A percentile compares a stretch with the other conserved stretches of the same genome.
Evolutionary conservation across 352 stramenopile genomes (phyloP).

Genomic region (Phytophthora syringae): DNA sequence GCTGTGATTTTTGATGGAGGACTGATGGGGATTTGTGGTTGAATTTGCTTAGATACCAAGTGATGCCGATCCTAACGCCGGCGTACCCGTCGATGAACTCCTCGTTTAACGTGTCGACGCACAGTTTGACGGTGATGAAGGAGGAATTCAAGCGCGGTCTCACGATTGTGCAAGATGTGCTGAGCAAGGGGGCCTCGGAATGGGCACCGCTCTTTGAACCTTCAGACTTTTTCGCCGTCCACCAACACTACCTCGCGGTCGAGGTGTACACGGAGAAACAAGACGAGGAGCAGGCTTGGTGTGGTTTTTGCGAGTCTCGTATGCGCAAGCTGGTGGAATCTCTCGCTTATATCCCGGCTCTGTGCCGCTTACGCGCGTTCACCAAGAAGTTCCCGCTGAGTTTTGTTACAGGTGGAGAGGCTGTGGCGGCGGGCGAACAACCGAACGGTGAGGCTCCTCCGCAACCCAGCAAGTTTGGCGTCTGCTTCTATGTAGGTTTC

Average conservation of each 20-base stretch:
- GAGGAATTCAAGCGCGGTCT: constrained; percentile 91
- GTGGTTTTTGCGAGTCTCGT: constrained; percentile 93
- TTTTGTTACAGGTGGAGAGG: constrained; percentile 51
- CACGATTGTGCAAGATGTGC: constrained; percentile 83
- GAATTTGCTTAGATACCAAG: constrained; percentile 75
- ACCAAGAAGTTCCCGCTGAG: constrained; percentile 87
- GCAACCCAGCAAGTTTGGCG: constrained; percentile 67
- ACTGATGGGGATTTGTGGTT: neutral
- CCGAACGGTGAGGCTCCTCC: constrained; percentile 15
- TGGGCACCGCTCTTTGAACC: constrained; percentile 84
- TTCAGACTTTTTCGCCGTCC: constrained; percentile 88
- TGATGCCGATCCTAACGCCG: constrained; percentile 99
- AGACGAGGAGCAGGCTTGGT: constrained; percentile 94
- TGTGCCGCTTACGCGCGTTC: constrained; percentile 84
- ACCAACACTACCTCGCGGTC: constrained; percentile 92
- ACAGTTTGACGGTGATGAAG: constrained; percentile 95
- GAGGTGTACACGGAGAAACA: constrained; percentile 91
- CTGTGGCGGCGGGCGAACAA: constrained; percentile 12
- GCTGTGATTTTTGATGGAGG: too few relatives aligned
- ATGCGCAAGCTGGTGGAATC: constrained; percentile 92
- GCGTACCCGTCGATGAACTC: constrained; percentile 99
- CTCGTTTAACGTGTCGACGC: constrained; percentile 97
- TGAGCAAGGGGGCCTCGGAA: constrained; percentile 81
- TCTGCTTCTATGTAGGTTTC: constrained; percentile 88
- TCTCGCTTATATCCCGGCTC: constrained; percentile 79